These are phyloP conservation scores for Solanum hybrid DNA, from an alignment of 305 asterid species.

Conservation along the genomic window DNA sequence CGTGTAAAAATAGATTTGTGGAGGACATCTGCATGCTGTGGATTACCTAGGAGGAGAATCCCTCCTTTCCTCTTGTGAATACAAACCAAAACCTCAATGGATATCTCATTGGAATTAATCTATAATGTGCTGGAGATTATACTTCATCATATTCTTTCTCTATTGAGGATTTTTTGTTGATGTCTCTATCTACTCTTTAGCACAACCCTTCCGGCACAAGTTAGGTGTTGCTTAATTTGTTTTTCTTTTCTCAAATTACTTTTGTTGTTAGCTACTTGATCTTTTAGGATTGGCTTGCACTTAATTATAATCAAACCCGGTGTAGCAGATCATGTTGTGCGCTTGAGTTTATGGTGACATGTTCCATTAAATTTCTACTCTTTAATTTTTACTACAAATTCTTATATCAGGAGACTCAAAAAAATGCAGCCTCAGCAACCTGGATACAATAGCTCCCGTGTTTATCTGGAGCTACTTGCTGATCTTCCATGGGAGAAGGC, in stretches of 20 bases:
- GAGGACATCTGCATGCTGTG: background rate
- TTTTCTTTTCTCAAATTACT: background rate
- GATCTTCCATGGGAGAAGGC: conserved; percentile 96
- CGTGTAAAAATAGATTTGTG: background rate
- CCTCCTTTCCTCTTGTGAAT: background rate
- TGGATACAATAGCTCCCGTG: conserved; percentile 92
- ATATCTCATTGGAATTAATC: background rate
- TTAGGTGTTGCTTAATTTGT: background rate
- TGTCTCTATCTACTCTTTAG: background rate
- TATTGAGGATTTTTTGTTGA: background rate
- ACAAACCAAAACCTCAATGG: background rate
- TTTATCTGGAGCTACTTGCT: conserved; percentile 93
- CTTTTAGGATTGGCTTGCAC: background rate
- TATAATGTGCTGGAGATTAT: background rate
- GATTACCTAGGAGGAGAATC: background rate
- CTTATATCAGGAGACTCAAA: conserved; percentile 74
- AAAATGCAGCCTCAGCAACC: conserved; percentile 99
- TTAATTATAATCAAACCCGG: background rate
- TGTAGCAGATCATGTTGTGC: background rate
- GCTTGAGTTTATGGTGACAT: background rate
- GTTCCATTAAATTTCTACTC: background rate
- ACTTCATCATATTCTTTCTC: background rate
- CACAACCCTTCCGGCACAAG: background rate
- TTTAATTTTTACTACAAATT: conserved; percentile 18
- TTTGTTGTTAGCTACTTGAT: background rate